Base-by-base conservation (phyloP, 441 rosid genomes). In the Erodium chrysanthum region DNA sequence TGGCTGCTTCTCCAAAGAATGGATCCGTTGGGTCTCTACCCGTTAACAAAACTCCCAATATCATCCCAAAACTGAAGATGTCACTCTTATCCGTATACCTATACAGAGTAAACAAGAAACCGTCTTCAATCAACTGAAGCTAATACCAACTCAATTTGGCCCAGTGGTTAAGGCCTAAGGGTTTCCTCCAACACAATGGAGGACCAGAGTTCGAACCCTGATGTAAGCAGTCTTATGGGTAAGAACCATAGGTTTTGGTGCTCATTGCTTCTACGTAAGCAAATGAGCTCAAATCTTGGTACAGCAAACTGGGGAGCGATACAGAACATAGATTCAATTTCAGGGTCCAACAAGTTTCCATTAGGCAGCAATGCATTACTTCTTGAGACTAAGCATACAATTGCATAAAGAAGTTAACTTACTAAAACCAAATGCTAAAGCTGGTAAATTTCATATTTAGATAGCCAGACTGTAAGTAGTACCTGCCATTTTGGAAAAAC, bases 31-130 rank as follows among this genome's bases (percentile, higher is more conserved):
- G 98, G 70, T 89, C 88, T 77, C 82, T 86, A 66, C 98, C 97
- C 0, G 96, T 91, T 71, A 93, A 75, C 22, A 93, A 81, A 82
- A 89, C 86, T 42, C 86, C 98, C 71, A 93, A 54, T 73, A 93
- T 84, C 88, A 93, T 84, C 79, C 98, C 98, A 22, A 93, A 93
- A 88, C 97, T 89, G 84, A 85, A 93, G 66, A 93, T 77, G 71
- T 93, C 98, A 65, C 96, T 86, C 78, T 89, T 93, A 44, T 89
- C 92, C 0, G 90, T 86, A 37, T 88, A 89, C 83, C 98, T 93
- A 75, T 65, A 37, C 27, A 78, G 76, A 70, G 52, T 20, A 37
- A 70, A 70, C 66, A 65, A 22, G 20, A 31, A 18, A 29, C 9
- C 50, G 65, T 9, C 68, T 63, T 74, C 27, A 70, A 66, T 66